phyloP scores from a whole-genome alignment of 148 eudicot species.

The Rhododendron vialii region DNA sequence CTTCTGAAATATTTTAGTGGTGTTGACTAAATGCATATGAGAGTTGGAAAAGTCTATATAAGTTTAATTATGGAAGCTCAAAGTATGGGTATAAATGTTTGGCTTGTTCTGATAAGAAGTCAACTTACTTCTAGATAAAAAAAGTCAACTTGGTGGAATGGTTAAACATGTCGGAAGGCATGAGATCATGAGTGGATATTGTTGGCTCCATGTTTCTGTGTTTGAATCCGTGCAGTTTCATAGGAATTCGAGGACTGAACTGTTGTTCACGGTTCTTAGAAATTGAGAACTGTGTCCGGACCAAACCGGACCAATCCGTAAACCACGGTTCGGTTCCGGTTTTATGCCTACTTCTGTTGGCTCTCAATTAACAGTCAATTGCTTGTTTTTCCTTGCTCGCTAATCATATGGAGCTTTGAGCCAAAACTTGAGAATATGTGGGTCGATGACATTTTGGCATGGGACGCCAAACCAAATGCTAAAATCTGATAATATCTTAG shows the following conservation, averaged over 20 bases:
- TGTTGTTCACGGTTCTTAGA: background rate
- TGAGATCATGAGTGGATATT: background rate
- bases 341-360: background rate
- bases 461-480: background rate
- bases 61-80: background rate
- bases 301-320: background rate
- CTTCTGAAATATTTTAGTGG: background rate
- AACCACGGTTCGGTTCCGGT: background rate
- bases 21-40: background rate
- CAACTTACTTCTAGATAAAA: background rate
- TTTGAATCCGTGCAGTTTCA: no score
- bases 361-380: background rate
- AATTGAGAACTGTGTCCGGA: background rate
- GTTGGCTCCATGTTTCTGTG: background rate
- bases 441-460: background rate
- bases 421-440: background rate
- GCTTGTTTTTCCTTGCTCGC: background rate
- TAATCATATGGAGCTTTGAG: background rate
- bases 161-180: background rate
- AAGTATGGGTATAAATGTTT: background rate
- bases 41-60: background rate
- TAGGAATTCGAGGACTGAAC: no score
- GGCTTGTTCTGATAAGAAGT: background rate
- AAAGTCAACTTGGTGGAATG: background rate
- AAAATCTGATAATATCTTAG: background rate